Evolutionary conservation across 176 grass and related monocot genomes (phyloP).

Genomic region (Oryza rufipogon): DNA sequence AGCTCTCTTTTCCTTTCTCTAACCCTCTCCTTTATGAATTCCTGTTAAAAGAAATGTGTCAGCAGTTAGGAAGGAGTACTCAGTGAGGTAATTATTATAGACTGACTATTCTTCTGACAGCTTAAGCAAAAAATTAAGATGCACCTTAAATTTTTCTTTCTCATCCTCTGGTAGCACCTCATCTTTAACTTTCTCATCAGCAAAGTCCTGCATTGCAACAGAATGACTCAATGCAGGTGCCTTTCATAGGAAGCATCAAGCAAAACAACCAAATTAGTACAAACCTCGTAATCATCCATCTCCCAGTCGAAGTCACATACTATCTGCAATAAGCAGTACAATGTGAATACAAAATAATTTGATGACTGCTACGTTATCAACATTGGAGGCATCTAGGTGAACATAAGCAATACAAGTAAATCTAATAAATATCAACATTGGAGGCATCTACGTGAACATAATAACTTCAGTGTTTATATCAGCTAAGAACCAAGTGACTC

Average conservation of each 20-base stretch:
- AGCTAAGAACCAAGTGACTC: slow-evolving; percentile 13
- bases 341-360: slow-evolving; percentile 21
- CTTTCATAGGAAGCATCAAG: slow-evolving; percentile 12
- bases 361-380: background rate
- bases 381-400: slow-evolving; percentile 3
- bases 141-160: slow-evolving; percentile 86
- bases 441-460: slow-evolving; percentile 1
- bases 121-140: slow-evolving; percentile 11
- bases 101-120: background rate
- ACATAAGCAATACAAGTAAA: background rate
- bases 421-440: background rate
- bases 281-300: slow-evolving; percentile 80
- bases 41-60: slow-evolving; percentile 48
- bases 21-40: slow-evolving; percentile 80
- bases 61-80: slow-evolving; percentile 17
- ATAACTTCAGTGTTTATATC: background rate
- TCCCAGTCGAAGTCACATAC: slow-evolving; percentile 88
- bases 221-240: slow-evolving; percentile 28
- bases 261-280: slow-evolving; percentile 17
- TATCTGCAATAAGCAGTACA: slow-evolving; percentile 61
- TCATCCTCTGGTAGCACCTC: slow-evolving; percentile 73
- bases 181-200: slow-evolving; percentile 60
- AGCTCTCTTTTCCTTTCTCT: slow-evolving; percentile 72
- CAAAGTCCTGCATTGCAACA: slow-evolving; percentile 64
- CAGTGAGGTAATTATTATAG: background rate